These are phyloP conservation scores for Beauveria scarabaeidicola DNA, from an alignment of 2,329 filamentous ascomycete species.

Conservation along the genomic window DNA sequence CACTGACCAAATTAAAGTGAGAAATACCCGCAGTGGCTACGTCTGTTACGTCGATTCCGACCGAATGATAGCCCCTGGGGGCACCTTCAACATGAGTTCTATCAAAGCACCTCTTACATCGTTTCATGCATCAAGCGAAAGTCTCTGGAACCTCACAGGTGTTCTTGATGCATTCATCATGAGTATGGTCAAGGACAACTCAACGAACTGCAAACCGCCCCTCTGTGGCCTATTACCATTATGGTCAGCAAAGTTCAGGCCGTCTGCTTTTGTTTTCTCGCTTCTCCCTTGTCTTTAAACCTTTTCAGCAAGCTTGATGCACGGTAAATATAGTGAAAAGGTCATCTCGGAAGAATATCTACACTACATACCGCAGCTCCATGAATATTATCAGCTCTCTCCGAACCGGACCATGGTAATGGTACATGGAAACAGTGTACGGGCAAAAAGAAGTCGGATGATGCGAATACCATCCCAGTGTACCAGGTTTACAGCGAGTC, in stretches of 20 bases:
- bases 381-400: neutral
- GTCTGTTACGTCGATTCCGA: neutral
- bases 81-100: neutral
- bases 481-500: too few species aligned
- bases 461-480: neutral
- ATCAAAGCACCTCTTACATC: neutral
- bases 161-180: neutral
- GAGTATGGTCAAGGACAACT: neutral
- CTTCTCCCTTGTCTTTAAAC: neutral
- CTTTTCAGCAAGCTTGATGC: neutral
- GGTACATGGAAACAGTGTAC: neutral
- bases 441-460: neutral
- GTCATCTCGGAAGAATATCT: neutral
- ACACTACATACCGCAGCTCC: neutral
- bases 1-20: neutral
- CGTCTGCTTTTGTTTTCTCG: neutral
- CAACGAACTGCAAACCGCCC: neutral
- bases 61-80: too few species aligned
- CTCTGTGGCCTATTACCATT: too few species aligned
- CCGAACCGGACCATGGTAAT: neutral
- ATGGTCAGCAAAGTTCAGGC: neutral
- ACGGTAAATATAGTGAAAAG: neutral
- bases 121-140: neutral
- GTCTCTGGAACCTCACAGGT: slow-evolving; percentile 1
- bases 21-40: neutral